Base-by-base conservation (phyloP, 1,139 yeast species). In the Protomyces inouyei region DNA sequence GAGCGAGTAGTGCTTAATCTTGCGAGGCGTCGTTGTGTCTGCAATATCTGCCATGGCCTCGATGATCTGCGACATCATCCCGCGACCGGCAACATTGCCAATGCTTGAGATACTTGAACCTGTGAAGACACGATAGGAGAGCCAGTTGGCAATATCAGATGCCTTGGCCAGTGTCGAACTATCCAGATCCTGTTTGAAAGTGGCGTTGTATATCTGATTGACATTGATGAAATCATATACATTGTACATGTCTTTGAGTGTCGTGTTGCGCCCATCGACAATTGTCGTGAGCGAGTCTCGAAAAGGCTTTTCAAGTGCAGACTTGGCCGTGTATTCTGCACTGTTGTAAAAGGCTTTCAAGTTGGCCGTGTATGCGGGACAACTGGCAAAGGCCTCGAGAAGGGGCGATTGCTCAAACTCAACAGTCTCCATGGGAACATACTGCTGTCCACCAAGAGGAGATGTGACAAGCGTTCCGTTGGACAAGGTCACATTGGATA, bases 1-100 rank as follows among this genome's bases (percentile, higher is more conserved):
- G 38, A 60, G 38, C 12, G 64, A 54, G 59, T 54, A 60, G 52
- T 60, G 64, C 59, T 54, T 45, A 16, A 60, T 60, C 59, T 60
- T 60, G 53, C 28, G 45, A 12, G 25, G 57, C 28, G 59, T 36
- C 3, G 57, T 28, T 0, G 63, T 45, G 2, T 60, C 54, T 32
- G 59, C 60, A 16, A 60, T 60, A 14, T 56, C 55, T 40, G 46
- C 45, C 64, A 60, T 60, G 40, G 64, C 43, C 21, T 56, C 48
- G 9, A 60, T 45, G 25, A 60, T n/a, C 14, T 32, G 46, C 12
- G 59, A 53, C 64, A 60, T 60, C 59, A 60, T 45, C 0, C 59
- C 59, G 10, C 64, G 59, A 1, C 64, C 64, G 14, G 64, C 64
- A 9, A 60, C 37, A 14, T 60, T 60, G 21, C 64, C 64, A 5